Conservation (phyloP, 2,329 filamentous ascomycete genomes). For the Aspergillus sp. region DNA sequence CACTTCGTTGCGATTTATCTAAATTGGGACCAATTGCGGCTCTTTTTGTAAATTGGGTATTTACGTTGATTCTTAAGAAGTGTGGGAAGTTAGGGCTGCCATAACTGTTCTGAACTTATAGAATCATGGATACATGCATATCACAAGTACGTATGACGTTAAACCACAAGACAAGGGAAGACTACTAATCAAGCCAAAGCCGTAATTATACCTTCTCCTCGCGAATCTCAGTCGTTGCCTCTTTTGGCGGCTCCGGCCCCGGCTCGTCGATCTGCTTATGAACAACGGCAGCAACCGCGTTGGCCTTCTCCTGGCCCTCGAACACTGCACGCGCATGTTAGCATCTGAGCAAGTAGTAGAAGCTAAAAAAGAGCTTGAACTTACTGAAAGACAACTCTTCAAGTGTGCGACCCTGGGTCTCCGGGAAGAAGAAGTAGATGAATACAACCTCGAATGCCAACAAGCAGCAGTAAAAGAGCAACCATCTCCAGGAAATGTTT, state of each 20-base stretch:
- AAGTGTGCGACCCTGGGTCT: conserved; percentile 43
- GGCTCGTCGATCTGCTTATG: conserved; percentile 33
- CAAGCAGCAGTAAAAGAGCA: conserved; percentile 46
- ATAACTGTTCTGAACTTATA: too few species aligned
- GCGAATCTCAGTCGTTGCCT: not conserved
- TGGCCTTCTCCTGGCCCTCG: conserved; percentile 36
- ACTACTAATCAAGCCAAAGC: not conserved
- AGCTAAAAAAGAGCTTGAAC: conserved; percentile 12
- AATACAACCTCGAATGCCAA: conserved; percentile 43
- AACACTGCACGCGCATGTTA: conserved; percentile 31
- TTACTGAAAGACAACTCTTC: conserved; percentile 50
- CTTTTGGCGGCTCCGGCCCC: conserved; percentile 6
- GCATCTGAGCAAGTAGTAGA: not conserved
- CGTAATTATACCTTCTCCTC: conserved; percentile 7
- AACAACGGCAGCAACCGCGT: conserved; percentile 37
- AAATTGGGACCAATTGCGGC: too few species aligned
- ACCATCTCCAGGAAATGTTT: conserved; percentile 46
- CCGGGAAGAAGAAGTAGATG: conserved; percentile 49
- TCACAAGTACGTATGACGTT: not conserved
- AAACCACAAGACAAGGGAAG: not conserved
- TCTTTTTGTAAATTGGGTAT: too few species aligned
- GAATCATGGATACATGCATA: not conserved
- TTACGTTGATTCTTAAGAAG: too few species aligned
- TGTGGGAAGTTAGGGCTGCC: too few species aligned
- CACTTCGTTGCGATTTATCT: too few species aligned